Base-by-base conservation (phyloP, 805 yeast genomes). In the Metschnikowia lochheadii region DNA sequence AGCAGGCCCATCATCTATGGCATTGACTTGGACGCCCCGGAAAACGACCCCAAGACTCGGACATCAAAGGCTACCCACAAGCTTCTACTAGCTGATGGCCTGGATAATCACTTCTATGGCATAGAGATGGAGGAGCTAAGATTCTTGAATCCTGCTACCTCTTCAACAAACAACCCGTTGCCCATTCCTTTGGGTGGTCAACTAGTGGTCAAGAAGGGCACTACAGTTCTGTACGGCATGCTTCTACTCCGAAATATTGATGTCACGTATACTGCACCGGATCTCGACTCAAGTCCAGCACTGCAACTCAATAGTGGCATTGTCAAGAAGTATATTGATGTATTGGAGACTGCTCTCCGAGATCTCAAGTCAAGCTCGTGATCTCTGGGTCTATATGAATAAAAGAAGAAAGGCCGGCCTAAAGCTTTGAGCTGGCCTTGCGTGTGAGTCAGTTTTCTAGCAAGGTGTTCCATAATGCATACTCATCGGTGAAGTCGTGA, bases 401-500 rank as follows among this genome's bases (percentile, higher is more conserved):
- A 7, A 37, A 15, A 15, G n/a, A 26, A 15, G 43, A 10, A 20
- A 33, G 38, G n/a, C 38, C 26, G 15, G 31, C 40, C 44, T 41
- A 52, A 31, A 59, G 50, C 45, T 52, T 49, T 40, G 41, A 49
- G 13, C 38, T 37, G 34, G 26, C 34, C 42, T 39, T 41, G 51
- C 51, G 21, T 46, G 51, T 46, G 62, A 56, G 68, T 64, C 63
- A 66, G 63, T 62, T 59, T 37, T 56, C 61, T 47, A 79, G 64
- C 44, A 87, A 66, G 46, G 81, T 58, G 20, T 83, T 84, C 97
- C 97, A 90, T 46, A 90, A 75, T 0, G 84, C 95, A 51, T 77
- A 72, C 59, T 84, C 89, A 49, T 84, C 78, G 44, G 81, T 80
- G 68, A 77, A 89, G 62, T 91, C 92, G 63, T 91, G 97, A 64